phyloP scores from a whole-genome alignment of 176 grass and related monocot genomes.

The Musa schizocarpa region DNA sequence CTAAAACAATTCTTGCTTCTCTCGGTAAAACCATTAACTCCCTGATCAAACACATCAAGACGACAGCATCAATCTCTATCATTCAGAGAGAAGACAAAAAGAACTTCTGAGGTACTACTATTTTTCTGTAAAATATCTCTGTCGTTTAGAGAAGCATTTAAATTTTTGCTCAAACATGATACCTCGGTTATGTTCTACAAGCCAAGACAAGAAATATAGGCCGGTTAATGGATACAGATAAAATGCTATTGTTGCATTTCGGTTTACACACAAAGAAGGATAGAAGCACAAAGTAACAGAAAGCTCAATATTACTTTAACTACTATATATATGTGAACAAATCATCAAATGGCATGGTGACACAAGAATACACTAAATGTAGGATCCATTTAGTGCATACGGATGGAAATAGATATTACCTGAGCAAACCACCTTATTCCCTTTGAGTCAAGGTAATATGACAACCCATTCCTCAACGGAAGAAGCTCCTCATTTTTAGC shows the following conservation, averaged over 20 bases:
- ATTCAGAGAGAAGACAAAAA: neutral
- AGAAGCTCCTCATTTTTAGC: neutral
- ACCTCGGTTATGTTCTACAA: neutral
- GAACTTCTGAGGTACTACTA: neutral
- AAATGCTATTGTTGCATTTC: no score
- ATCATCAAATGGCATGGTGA: neutral
- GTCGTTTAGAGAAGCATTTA: neutral
- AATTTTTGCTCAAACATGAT: neutral
- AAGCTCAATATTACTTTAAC: neutral
- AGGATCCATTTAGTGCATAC: neutral
- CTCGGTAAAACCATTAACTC: conserved; percentile 9
- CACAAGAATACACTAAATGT: neutral
- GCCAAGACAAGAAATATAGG: neutral
- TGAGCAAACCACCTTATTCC: neutral
- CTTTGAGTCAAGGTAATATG: conserved; percentile 11
- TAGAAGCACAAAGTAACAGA: no score
- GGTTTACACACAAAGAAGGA: no score
- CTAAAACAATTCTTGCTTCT: neutral
- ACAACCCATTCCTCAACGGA: neutral
- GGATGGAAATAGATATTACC: neutral
- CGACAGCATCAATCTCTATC: neutral
- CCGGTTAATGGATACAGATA: no score
- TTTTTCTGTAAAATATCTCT: neutral
- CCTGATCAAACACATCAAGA: neutral
- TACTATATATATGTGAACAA: neutral